phyloP scores from a whole-genome alignment of 768 basidiomycete genomes.

The Pleurotus salmoneostramineus region DNA sequence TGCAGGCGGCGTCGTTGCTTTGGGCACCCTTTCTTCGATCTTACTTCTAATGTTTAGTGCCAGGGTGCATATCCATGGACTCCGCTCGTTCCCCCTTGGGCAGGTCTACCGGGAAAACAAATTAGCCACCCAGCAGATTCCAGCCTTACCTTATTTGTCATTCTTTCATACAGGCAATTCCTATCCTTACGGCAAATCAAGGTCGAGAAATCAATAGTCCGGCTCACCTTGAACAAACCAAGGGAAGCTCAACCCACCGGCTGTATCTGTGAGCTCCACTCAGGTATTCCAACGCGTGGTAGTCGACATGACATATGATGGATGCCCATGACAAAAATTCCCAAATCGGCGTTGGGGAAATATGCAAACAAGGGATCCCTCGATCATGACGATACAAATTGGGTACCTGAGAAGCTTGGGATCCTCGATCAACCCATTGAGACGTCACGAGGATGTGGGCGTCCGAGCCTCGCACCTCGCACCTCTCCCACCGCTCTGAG shows the following conservation, averaged over 20 bases:
- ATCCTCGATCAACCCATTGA: conserved; percentile 27
- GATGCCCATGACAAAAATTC: neutral
- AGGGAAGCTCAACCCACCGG: conserved; percentile 1
- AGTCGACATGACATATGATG: neutral
- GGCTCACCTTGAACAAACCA: neutral
- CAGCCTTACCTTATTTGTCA: conserved; percentile 5
- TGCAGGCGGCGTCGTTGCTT: neutral
- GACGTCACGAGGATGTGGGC: conserved; percentile 26
- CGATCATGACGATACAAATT: conserved; percentile 29
- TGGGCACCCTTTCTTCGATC: conserved; percentile 5
- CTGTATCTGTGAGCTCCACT: conserved; percentile 2
- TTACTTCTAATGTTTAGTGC: conserved; percentile 8
- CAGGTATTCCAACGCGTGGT: conserved; percentile 4
- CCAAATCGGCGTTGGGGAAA: neutral
- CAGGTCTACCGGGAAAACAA: conserved; percentile 3
- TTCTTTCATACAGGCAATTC: neutral
- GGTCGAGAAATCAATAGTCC: neutral
- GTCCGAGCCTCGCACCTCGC: conserved; percentile 29
- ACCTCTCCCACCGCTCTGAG: conserved; percentile 19
- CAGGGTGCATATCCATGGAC: neutral
- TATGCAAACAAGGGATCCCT: conserved; percentile 16
- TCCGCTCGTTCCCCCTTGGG: conserved; percentile 2
- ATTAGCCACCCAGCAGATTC: neutral
- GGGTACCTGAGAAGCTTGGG: conserved; percentile 25
- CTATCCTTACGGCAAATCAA: conserved; percentile 6